phyloP scores from a whole-genome alignment of 1,139 yeast species.

The Geotrichum restrictum region DNA sequence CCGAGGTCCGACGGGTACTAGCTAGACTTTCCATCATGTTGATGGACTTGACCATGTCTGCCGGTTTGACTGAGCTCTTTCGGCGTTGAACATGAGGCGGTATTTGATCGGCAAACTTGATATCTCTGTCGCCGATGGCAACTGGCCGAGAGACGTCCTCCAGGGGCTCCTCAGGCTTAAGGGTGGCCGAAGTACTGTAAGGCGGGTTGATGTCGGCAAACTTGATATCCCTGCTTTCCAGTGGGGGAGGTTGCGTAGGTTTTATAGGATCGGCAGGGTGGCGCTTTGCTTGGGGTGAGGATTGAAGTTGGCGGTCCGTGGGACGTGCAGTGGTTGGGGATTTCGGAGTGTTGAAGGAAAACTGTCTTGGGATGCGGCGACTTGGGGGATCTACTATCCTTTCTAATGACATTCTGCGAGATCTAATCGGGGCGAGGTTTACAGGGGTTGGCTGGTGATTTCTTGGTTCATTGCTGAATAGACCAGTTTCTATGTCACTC shows the following conservation, averaged over 20 bases:
- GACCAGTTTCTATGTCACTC: neutral
- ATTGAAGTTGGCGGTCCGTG: neutral
- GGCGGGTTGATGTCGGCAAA: slow-evolving; percentile 8
- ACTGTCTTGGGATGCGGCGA: slow-evolving; percentile 10
- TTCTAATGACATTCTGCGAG: slow-evolving; percentile 3
- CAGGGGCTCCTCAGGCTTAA: too few relatives aligned
- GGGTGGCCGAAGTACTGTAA: too few relatives aligned
- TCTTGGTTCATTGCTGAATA: neutral
- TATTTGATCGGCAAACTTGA: slow-evolving; percentile 43
- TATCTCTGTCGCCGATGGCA: slow-evolving; percentile 41
- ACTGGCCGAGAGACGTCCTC: slow-evolving; percentile 1
- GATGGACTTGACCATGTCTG: slow-evolving; percentile 68
- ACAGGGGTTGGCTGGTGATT: neutral
- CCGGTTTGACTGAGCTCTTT: slow-evolving; percentile 59
- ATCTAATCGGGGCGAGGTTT: neutral
- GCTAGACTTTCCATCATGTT: slow-evolving; percentile 51
- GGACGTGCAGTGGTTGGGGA: neutral
- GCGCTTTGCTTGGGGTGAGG: neutral
- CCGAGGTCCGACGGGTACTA: slow-evolving; percentile 1
- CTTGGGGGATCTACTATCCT: slow-evolving; percentile 8
- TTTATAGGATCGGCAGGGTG: neutral
- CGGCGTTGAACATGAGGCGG: slow-evolving; percentile 35
- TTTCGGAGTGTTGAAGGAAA: neutral
- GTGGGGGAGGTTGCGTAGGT: neutral
- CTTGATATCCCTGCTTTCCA: slow-evolving; percentile 10